These are phyloP conservation scores for Xylaria scruposa DNA, from an alignment of 495 filamentous ascomycete species.

Conservation along the genomic window DNA sequence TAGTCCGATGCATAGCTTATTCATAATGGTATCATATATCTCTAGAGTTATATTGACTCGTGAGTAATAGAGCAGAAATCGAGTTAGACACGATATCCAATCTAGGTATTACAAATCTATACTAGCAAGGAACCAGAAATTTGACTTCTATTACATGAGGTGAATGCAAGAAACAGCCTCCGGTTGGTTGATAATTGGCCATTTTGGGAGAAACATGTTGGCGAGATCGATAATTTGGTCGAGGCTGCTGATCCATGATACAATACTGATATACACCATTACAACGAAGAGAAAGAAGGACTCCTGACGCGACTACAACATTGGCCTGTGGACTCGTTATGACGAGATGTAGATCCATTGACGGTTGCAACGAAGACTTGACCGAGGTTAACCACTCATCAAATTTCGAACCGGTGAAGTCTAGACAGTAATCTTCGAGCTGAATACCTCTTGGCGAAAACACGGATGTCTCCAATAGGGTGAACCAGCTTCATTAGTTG, in stretches of 20 bases:
- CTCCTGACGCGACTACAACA: not conserved
- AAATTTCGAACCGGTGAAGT: not conserved
- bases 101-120: not conserved
- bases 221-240: not conserved
- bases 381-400: not conserved
- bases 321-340: not conserved
- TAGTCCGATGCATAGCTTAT: not conserved
- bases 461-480: not conserved
- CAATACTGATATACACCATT: not conserved
- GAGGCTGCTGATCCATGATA: not conserved
- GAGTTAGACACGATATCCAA: not conserved
- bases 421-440: not conserved
- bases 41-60: not conserved
- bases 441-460: not conserved
- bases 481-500: not conserved
- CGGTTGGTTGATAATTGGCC: not conserved
- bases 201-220: not conserved
- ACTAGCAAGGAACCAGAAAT: not conserved
- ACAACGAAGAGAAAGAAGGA: not conserved
- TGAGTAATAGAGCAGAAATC: not conserved
- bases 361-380: not conserved
- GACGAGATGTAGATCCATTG: conserved; percentile 1
- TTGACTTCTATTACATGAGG: not conserved
- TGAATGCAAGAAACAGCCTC: not conserved
- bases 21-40: not conserved